Percentiles rank a stretch among this genome's conserved stretches.
Evolutionary conservation across 2,329 filamentous ascomycete species (phyloP).

Genomic region (Anthostomella pinea): DNA sequence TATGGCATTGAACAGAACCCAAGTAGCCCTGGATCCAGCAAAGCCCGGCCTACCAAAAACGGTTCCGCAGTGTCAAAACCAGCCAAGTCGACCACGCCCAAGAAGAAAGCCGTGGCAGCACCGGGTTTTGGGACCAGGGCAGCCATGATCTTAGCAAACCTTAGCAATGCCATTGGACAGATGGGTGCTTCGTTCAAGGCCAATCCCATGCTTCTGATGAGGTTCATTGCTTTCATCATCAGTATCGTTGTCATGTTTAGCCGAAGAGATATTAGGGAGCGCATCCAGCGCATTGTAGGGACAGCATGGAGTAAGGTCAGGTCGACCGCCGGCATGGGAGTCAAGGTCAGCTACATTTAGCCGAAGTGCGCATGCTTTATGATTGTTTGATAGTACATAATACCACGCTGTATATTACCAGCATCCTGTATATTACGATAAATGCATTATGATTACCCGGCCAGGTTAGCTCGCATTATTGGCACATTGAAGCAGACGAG

Average conservation of each 20-base stretch:
- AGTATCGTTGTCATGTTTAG: conserved; percentile 76
- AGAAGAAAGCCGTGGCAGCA: conserved; percentile 33
- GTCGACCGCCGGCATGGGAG: conserved; percentile 88
- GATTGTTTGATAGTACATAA: too few relatives aligned
- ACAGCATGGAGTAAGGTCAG: conserved; percentile 77
- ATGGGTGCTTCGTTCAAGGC: conserved; percentile 49
- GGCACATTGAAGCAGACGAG: too few relatives aligned
- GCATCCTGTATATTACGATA: conserved; percentile 23
- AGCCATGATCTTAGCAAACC: conserved; percentile 49
- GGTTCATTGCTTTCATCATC: conserved; percentile 73
- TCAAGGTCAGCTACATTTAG: conserved; percentile 95
- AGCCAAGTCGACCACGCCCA: conserved; percentile 27
- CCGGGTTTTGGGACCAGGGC: conserved; percentile 47
- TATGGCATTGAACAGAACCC: conserved; percentile 63
- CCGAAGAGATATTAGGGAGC: conserved; percentile 70
- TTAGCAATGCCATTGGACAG: conserved; percentile 50
- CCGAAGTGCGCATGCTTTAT: too few relatives aligned
- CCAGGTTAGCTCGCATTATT: not conserved
- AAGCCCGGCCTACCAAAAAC: conserved; percentile 30
- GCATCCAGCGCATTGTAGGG: conserved; percentile 65
- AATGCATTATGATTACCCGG: conserved; percentile 19
- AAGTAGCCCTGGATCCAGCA: conserved; percentile 35
- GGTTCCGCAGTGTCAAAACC: conserved; percentile 32
- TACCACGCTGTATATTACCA: conserved; percentile 17
- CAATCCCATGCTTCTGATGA: conserved; percentile 56